Conservation (phyloP, 768 basidiomycete genomes). For the Boletus patriciae region DNA sequence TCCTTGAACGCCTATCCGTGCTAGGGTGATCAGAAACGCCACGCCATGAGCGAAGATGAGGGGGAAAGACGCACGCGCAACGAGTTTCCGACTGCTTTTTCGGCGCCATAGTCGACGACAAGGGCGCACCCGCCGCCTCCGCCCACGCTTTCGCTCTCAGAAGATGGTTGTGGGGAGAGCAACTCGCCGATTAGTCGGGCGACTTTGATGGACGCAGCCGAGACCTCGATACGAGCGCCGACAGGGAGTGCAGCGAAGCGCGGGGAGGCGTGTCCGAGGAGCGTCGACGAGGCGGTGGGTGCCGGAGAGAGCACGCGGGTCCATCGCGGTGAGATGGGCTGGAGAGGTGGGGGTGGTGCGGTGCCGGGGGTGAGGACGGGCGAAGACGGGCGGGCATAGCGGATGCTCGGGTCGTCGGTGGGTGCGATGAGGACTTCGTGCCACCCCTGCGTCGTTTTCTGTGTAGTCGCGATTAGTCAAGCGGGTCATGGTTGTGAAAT, state of each 20-base stretch:
- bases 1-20: constrained; percentile 76
- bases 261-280: constrained; percentile 64
- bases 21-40: not conserved
- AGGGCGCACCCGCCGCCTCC: too few species aligned
- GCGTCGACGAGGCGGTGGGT: constrained; percentile 51
- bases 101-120: constrained; percentile 92
- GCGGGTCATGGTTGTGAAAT: too few species aligned
- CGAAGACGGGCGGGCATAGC: constrained; percentile 25
- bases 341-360: constrained; percentile 5
- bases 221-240: constrained; percentile 81
- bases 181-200: constrained; percentile 69
- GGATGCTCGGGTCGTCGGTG: constrained; percentile 40
- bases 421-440: constrained; percentile 76
- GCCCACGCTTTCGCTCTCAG: not conserved
- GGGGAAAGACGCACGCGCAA: constrained; percentile 65
- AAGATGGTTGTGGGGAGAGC: constrained; percentile 30
- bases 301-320: constrained; percentile 64
- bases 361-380: constrained; percentile 3
- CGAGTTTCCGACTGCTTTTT: constrained; percentile 65
- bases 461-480: not conserved
- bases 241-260: constrained; percentile 68
- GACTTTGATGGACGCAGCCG: constrained; percentile 64
- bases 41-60: not conserved
- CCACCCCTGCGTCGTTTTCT: constrained; percentile 83
- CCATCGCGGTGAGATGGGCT: constrained; percentile 40